Percentiles rank a stretch among this genome's conserved stretches.
These are phyloP conservation scores for Paecilomyces sp. DNA, from an alignment of 2,329 filamentous ascomycete genomes.

Conservation along the genomic window DNA sequence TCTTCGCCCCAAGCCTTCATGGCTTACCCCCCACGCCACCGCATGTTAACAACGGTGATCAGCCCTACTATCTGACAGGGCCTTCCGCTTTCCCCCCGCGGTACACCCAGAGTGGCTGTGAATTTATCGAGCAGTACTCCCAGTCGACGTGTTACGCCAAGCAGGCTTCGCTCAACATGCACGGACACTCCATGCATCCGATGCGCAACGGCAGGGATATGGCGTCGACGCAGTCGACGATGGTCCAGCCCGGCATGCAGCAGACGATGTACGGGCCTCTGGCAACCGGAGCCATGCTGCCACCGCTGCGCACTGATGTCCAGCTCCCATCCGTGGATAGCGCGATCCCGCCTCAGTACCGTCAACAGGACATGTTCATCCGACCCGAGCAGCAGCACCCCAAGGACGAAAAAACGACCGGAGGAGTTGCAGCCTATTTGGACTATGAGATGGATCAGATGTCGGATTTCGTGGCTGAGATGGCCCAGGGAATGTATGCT, in stretches of 20 bases:
- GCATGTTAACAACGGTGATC: constrained; percentile 30
- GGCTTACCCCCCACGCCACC: constrained; percentile 37
- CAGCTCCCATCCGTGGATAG: constrained; percentile 35
- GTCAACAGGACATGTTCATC: constrained; percentile 30
- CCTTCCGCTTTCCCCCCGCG: constrained; percentile 34
- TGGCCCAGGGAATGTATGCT: constrained; percentile 67
- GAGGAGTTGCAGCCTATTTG: constrained; percentile 86
- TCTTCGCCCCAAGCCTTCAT: constrained; percentile 32
- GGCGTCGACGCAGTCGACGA: constrained; percentile 13
- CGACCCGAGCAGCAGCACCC: constrained; percentile 27
- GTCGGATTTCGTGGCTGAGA: constrained; percentile 90
- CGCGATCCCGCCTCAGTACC: constrained; percentile 35
- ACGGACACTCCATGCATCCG: constrained; percentile 20
- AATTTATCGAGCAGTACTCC: constrained; percentile 41
- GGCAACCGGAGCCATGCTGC: constrained; percentile 28
- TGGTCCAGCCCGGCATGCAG: constrained; percentile 16
- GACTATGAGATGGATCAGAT: constrained; percentile 96
- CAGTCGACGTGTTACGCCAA: constrained; percentile 35
- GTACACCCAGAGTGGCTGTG: constrained; percentile 36
- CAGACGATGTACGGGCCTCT: constrained; percentile 30
- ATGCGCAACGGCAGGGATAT: constrained; percentile 28
- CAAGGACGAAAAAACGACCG: constrained; percentile 62
- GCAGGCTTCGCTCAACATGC: constrained; percentile 25
- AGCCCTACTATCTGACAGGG: constrained; percentile 30
- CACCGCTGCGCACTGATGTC: constrained; percentile 33